Evolutionary conservation across 225 moss, liverwort and hornwort genomes (phyloP), one percentile per base, ranked within the genome.

Genomic region (Pleurozium schreberi): DNA sequence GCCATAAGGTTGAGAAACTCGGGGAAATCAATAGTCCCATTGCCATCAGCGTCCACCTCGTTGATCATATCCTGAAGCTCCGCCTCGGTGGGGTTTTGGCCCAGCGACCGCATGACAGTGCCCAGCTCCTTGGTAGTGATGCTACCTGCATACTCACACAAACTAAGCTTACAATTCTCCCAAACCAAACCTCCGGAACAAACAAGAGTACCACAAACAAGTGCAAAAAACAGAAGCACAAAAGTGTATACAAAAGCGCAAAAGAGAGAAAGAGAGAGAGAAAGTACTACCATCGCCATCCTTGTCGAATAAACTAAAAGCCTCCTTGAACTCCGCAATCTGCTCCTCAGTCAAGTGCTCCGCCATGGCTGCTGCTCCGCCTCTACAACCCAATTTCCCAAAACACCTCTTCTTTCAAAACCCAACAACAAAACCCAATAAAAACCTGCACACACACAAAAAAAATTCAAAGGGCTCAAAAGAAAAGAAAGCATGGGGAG

Each of bases 21-120:
- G 5, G 96, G 93, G 66, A 97, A 97, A 87, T 97, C 96, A 75
- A 97, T 97, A 11, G 96, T 97, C 47, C 97, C 97, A 69, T 97
- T 96, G 57, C 96, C 97, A 70, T 97, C 96, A 4, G 95, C 96
- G 65, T 97, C 97, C 13, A 97, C 97, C 70, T 97, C 97, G 81
- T 96, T 96, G 68, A 97, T 97, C 97, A 97, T 97, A 80, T 97
- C 97, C 93, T 97, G 97, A 42, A 97, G 89, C 91, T 97, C 97
- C 18, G 96, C 97, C 89, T 97, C 96, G 40, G 97, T 97, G 25
- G 97, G 96, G 86, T 96, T 97, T 83, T 97, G 97, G 8, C 97
- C 97, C 84, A 97, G 89, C 62, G 96, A 96, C 80, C 97, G 93
- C 97, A 97, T 97, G 14, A 97, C 95, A 27, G 96, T 97, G 13